Evolutionary conservation across 805 yeast species (phyloP).

Genomic region (Clavispora phyllophila): DNA sequence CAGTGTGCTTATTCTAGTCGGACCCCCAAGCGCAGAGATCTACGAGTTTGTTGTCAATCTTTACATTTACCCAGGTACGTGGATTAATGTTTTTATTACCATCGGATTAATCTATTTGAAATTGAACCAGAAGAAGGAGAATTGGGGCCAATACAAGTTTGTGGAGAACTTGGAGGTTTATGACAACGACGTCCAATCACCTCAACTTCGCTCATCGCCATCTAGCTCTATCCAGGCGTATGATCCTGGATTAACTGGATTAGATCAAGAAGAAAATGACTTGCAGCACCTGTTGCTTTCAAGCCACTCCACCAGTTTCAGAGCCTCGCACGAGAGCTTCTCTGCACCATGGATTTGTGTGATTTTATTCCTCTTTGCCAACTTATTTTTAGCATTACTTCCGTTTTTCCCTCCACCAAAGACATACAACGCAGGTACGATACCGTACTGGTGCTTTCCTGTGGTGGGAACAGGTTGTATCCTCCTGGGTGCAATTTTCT

Average conservation of each 20-base stretch:
- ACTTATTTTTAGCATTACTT: constrained; percentile 47
- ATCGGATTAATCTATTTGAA: constrained; percentile 51
- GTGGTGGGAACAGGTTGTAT: constrained; percentile 46
- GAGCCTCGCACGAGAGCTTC: constrained; percentile 7
- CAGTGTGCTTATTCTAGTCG: constrained; percentile 47
- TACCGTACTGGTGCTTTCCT: constrained; percentile 59
- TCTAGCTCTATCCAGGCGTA: constrained; percentile 3
- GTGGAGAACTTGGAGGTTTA: constrained; percentile 1
- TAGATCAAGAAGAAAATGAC: constrained; percentile 12
- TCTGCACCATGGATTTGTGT: constrained; percentile 29
- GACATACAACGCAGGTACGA: constrained; percentile 19
- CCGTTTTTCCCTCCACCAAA: constrained; percentile 55
- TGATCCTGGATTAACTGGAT: constrained; percentile 2
- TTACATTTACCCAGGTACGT: constrained; percentile 60
- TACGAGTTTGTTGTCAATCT: constrained; percentile 60
- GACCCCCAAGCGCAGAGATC: constrained; percentile 61
- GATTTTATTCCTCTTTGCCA: constrained; percentile 38
- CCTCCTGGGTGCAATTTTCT: constrained; percentile 35
- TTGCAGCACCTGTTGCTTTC: constrained; percentile 14
- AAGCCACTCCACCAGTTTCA: neutral
- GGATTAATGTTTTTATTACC: constrained; percentile 50
- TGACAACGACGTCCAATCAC: neutral
- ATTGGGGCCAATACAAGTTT: constrained; percentile 31
- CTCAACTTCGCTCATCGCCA: neutral
- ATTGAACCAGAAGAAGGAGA: constrained; percentile 28